phyloP scores from a whole-genome alignment of 306 rosid genomes.

The Ziziphus jujuba region DNA sequence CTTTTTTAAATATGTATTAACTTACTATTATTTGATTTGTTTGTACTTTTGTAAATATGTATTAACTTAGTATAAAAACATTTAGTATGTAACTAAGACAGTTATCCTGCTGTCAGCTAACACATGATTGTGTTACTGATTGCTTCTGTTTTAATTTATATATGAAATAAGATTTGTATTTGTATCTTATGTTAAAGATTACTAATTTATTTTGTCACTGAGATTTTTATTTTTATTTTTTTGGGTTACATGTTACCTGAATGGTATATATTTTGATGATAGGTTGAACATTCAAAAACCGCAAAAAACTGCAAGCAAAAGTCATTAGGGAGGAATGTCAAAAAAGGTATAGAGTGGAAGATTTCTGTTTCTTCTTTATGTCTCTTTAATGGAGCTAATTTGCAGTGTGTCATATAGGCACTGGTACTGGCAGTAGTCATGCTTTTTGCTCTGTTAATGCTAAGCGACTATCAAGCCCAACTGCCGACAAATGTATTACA shows the following conservation, averaged over 20 bases:
- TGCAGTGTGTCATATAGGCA: conserved; percentile 48
- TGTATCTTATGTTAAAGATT: background rate
- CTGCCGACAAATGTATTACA: conserved; percentile 31
- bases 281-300: conserved; percentile 48
- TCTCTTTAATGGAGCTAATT: conserved; percentile 50
- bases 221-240: background rate
- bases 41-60: background rate
- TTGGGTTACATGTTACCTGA: conserved; percentile 15
- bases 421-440: conserved; percentile 29
- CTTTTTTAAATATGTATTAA: too few species aligned
- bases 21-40: too few species aligned
- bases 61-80: background rate
- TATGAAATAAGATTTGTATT: background rate
- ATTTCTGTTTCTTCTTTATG: conserved; percentile 31
- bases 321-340: conserved; percentile 33
- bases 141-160: background rate
- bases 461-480: conserved; percentile 24
- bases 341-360: conserved; percentile 52
- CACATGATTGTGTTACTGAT: background rate
- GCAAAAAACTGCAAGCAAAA: conserved; percentile 33
- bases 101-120: background rate
- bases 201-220: background rate
- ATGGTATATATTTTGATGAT: conserved; percentile 22
- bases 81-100: background rate
- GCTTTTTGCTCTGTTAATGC: conserved; percentile 36